Percentiles rank a stretch among this genome's conserved stretches.
Conservation (phyloP, 805 yeast species). For the Clavispora carvajalis region DNA sequence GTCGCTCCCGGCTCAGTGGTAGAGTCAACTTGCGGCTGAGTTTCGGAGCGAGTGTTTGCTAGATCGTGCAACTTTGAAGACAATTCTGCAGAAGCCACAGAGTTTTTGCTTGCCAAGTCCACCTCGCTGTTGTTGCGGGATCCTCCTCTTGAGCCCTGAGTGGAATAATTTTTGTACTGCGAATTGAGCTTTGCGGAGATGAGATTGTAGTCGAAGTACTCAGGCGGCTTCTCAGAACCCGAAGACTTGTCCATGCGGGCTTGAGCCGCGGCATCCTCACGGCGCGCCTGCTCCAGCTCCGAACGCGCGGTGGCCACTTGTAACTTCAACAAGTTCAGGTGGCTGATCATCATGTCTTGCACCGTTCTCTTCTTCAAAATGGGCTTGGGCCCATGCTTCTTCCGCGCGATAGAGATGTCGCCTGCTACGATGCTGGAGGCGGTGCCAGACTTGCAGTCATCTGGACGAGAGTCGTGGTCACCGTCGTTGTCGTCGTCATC, state of each 20-base stretch:
- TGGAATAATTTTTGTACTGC: conserved; percentile 24
- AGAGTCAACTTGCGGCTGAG: neutral
- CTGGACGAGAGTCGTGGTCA: conserved; percentile 17
- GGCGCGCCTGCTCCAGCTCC: conserved; percentile 25
- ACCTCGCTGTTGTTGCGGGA: conserved; percentile 17
- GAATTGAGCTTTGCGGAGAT: conserved; percentile 38
- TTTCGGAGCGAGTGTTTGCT: neutral
- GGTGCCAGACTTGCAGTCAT: conserved; percentile 16
- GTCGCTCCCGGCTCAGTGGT: neutral
- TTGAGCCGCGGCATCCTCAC: conserved; percentile 23
- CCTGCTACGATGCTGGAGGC: conserved; percentile 42
- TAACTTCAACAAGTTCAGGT: conserved; percentile 42
- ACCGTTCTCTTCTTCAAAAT: conserved; percentile 84
- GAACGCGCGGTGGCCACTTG: conserved; percentile 35
- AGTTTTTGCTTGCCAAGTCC: conserved; percentile 15
- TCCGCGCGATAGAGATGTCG: conserved; percentile 37
- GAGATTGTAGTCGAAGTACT: conserved; percentile 40
- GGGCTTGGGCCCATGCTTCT: conserved; percentile 54
- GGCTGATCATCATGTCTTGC: conserved; percentile 71
- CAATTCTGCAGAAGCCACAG: conserved; percentile 3
- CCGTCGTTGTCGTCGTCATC: conserved; percentile 34
- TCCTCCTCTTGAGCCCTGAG: conserved; percentile 31
- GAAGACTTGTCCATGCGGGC: conserved; percentile 12
- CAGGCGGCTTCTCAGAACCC: conserved; percentile 24
- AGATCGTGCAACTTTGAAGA: conserved; percentile 3